These are phyloP conservation scores for Flammula alnicola DNA, from an alignment of 1,284 basidiomycete genomes.

Conservation along the genomic window DNA sequence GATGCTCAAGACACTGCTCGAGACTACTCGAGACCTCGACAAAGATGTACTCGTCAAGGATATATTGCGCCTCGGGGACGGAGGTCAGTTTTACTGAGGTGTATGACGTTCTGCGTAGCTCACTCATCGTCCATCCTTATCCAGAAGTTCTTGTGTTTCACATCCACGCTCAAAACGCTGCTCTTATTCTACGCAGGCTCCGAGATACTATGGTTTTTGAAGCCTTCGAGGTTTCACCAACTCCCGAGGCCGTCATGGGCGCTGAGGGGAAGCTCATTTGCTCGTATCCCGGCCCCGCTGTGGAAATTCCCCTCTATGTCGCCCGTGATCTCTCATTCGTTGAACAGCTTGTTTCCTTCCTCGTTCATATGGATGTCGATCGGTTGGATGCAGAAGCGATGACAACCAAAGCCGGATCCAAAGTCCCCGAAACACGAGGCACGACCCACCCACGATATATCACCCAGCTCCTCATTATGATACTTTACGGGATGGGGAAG, in stretches of 20 bases:
- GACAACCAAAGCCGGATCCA: conserved; percentile 33
- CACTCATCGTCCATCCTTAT: background rate
- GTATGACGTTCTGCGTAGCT: too few species aligned
- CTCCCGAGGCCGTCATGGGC: conserved; percentile 37
- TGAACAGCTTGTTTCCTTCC: conserved; percentile 35
- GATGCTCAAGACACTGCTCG: conserved; percentile 29
- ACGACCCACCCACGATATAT: conserved; percentile 45
- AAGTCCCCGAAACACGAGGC: conserved; percentile 35
- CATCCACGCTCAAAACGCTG: conserved; percentile 49
- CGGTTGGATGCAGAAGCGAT: conserved; percentile 23
- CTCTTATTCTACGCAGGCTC: conserved; percentile 40
- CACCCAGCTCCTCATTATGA: conserved; percentile 44
- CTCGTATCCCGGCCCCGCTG: conserved; percentile 35
- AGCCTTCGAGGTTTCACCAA: conserved; percentile 46
- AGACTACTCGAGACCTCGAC: conserved; percentile 2
- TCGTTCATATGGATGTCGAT: conserved; percentile 38
- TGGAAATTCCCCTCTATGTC: conserved; percentile 25
- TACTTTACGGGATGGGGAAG: conserved; percentile 38
- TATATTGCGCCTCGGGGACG: conserved; percentile 8
- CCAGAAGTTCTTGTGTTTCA: conserved; percentile 39
- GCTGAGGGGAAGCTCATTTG: conserved; percentile 42
- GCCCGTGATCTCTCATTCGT: conserved; percentile 29
- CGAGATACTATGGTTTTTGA: conserved; percentile 36
- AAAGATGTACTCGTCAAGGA: background rate
- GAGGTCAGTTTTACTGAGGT: conserved; percentile 20